Conservation (phyloP, 75 land plant genomes). For the Selaginella tamariscina region DNA sequence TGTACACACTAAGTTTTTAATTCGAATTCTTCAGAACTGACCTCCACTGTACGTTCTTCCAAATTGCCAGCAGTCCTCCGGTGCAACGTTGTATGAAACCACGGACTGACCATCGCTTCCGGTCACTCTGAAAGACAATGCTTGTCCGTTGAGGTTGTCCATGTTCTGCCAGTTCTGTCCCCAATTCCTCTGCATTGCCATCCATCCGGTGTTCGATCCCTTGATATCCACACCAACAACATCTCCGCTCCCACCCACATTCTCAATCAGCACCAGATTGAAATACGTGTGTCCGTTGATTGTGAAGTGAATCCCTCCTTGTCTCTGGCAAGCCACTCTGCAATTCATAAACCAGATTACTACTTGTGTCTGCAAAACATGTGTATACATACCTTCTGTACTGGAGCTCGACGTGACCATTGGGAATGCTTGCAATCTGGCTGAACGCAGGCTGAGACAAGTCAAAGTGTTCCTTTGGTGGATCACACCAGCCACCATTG, state of each 20-base stretch:
- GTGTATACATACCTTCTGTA: constrained; percentile 17
- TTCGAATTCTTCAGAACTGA: not conserved
- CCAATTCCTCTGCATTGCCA: constrained; percentile 32
- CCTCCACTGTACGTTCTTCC: not conserved
- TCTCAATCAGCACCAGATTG: constrained; percentile 25
- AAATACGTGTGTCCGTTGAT: constrained; percentile 34
- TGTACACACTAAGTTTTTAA: too few relatives aligned
- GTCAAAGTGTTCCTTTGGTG: constrained; percentile 26
- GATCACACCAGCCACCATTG: constrained; percentile 30
- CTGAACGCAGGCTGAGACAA: constrained; percentile 22
- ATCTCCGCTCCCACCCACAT: constrained; percentile 27
- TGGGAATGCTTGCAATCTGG: constrained; percentile 16
- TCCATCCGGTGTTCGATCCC: constrained; percentile 32
- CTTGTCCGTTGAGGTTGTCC: not conserved
- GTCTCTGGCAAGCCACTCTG: constrained; percentile 27
- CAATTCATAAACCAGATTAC: not conserved
- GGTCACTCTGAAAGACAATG: not conserved
- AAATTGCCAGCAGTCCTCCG: not conserved
- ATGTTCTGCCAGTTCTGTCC: constrained; percentile 36
- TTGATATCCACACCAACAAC: constrained; percentile 25
- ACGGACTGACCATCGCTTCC: not conserved
- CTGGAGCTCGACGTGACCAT: constrained; percentile 18
- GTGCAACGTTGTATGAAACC: not conserved
- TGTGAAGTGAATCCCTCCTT: constrained; percentile 30
- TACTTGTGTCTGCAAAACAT: not conserved